Base-by-base conservation (phyloP, 805 yeast species). In the Yamadazyma laniorum region DNA sequence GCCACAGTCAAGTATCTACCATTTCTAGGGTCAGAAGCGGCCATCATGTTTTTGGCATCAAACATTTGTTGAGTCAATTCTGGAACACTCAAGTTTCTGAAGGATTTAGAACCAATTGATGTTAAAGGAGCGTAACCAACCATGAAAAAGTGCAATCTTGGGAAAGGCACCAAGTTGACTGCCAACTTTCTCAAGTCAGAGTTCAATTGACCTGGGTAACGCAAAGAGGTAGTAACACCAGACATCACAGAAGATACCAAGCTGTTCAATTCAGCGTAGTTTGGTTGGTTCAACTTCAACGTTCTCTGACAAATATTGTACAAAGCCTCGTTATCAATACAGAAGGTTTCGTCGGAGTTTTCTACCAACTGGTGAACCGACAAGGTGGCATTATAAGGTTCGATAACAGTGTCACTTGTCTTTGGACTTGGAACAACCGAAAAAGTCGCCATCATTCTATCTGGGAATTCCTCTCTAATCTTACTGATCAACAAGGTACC, bases 161-260 rank as follows among this genome's bases (percentile, higher is more conserved):
- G 95, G 80, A 88, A 89, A 37, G 96, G 96, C 43, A 89, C 95
- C 67, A 89, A 74, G 69, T 89, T 89, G 43, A 89, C 96, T 12
- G 96, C 96, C 58, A 89, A 75, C 65, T 89, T 89, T 69, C 96
- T 82, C 61, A 89, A 72, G 67, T 89, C 96, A 18, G 95, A 82
- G 71, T 89, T 89, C 61, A 89, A 79, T 71, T 89, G 95, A 59
- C 96, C 96, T 44, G 96, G 96, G 74, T 82, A 89, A 67, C 96
- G 84, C 55, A 89, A 74, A 14, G 95, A 85, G 14, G 96, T 89
- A 38, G 96, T 89, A 41, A 89, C 90, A 69, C 96, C 96, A 15
- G 93, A 82, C 96, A 89, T 89, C 41, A 89, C 96, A 31, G 88
- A 78, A 12, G 95, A 83, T 25, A 89, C 93, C 60, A 89, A 75